Base-by-base conservation (phyloP, 306 rosid species). In the Pterocarpus macrocarpus region DNA sequence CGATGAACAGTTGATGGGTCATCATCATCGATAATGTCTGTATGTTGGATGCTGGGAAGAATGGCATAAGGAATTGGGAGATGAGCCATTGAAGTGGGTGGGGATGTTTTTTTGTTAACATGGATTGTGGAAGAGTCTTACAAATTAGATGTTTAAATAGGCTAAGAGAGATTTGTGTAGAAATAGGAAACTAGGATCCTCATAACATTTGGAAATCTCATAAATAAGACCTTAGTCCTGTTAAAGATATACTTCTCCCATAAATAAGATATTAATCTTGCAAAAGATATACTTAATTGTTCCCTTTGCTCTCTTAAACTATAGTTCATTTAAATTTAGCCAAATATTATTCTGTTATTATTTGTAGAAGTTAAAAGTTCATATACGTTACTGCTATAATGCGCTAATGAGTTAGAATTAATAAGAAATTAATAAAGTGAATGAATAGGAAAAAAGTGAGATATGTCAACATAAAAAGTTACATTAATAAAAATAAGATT, bases 31-130 rank as follows among this genome's bases (percentile, higher is more conserved):
- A 3, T 13, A 5, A 13, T 1, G 9, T 65, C 2, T 0, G 67
- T 55, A 38, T 68, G 50, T 15, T 43, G 36, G 9, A 17, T 14
- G 59, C 47, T 56, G 0, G 82, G 82, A 11, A 78, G 61, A 4
- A 78, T 41, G 3, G 69, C 76, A 57, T 78, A 78, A 4, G 82
- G 82, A n/a, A 14, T n/a, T 3, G 36, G 8, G 17, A 56, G 57
- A 11, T 0, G 13, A 67, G 35, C 49, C 81, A 65, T 65, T 38
- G 32, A 3, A 65, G 52, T 5, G n/a, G 15, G 52, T 5, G 16
- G n/a, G 11, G 33, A 1, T 13, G 10, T 35, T 38, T 1, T 35
- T 35, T 8, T 5, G 13, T 47, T 47, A 13, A 47, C 52, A 47
- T 0, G 8, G 3, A 15, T n/a, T 64, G 6, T 36, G 43, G 33